Evolutionary conservation across 345 rosid genomes (phyloP), one percentile per base, ranked within the genome.

Genomic region (Chamaenerion angustifolium): DNA sequence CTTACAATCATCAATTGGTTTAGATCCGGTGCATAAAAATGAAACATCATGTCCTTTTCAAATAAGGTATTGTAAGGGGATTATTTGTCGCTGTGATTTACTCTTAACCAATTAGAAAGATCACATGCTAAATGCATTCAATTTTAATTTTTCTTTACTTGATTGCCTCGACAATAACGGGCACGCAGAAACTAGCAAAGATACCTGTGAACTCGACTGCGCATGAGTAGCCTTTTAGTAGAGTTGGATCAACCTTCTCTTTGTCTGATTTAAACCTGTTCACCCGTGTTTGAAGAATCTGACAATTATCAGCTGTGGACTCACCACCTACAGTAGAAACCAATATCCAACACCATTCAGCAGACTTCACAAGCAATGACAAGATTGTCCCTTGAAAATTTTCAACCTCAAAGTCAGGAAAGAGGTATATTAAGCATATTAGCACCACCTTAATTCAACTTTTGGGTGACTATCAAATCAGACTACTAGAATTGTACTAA

Each of bases 251-350:
- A 37, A 81, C 52, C 42, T 56, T 52, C 41, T 75, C 79, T 64
- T 73, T 78, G 72, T 75, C 76, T 12, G 94, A 74, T 64, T 89
- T 89, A 15, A 61, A 68, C 68, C 81, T 74, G 61, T 89, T 89
- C 13, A 90, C 95, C 65, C 88, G 71, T 18, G 88, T 83, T 66
- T 89, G 95, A 66, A 85, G 94, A 61, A 85, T 79, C 76, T 85
- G 98, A 57, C 95, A 90, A 66, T 86, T 86, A 6, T 79, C 88
- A 2, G 57, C 72, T 2, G 65, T 72, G 4, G 96, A 86, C 42
- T 90, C 95, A 50, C 98, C 95, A 58, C 98, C 98, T 90, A 59
- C 6, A 64, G 35, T 40, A 48, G 43, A 51, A 44, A 46, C 42
- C 4, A 21, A 31, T 1, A 6, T 12, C 40, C 40, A 46, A 15